These are phyloP conservation scores for Botrytis elliptica DNA, from an alignment of 2,329 filamentous ascomycete genomes.

Conservation along the genomic window DNA sequence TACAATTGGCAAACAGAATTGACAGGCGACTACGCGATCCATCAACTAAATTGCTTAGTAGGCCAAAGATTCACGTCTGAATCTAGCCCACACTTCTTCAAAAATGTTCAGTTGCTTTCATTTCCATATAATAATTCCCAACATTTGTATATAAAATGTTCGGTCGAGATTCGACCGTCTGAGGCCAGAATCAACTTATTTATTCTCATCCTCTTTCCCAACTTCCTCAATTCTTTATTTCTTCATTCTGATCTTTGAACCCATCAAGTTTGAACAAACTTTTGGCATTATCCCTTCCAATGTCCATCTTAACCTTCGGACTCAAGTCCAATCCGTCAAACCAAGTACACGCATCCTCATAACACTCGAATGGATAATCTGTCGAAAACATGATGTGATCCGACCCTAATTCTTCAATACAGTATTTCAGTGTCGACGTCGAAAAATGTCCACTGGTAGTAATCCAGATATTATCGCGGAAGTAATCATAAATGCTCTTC, in stretches of 20 bases:
- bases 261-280: conserved; percentile 40
- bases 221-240: background rate
- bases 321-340: conserved; percentile 44
- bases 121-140: background rate
- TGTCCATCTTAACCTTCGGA: conserved; percentile 42
- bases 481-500: conserved; percentile 52
- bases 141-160: background rate
- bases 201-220: no score
- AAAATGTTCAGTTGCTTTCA: background rate
- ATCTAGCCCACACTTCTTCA: background rate
- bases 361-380: conserved; percentile 53
- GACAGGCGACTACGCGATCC: no score
- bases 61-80: no score
- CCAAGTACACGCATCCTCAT: conserved; percentile 44
- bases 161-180: background rate
- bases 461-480: conserved; percentile 55
- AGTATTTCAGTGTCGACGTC: conserved; percentile 51
- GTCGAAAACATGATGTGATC: conserved; percentile 54
- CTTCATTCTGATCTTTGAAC: conserved; percentile 3
- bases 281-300: conserved; percentile 49
- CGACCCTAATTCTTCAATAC: conserved; percentile 48
- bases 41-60: background rate
- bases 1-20: no score
- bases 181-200: background rate
- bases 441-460: conserved; percentile 58